Evolutionary conservation across 2,329 filamentous ascomycete species (phyloP).

Genomic region (Aspergillus awamori): DNA sequence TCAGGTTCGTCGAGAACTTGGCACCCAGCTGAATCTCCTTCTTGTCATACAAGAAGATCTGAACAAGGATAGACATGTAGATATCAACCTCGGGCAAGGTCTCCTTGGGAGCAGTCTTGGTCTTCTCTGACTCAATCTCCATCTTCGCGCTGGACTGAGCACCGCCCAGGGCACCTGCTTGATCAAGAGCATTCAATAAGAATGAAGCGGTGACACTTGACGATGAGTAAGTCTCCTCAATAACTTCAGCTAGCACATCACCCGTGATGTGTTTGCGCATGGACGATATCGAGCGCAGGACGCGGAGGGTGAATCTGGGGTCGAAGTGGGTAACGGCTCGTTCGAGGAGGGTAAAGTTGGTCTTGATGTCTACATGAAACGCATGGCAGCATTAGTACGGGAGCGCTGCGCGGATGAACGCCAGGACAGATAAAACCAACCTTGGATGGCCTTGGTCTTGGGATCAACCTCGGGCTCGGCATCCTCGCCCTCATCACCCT

Average conservation of each 20-base stretch:
- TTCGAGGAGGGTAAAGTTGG: conserved; percentile 88
- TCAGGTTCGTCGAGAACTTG: conserved; percentile 80
- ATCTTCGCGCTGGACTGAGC: conserved; percentile 65
- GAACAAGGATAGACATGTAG: conserved; percentile 81
- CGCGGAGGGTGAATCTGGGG: conserved; percentile 89
- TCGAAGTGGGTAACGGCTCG: conserved; percentile 92
- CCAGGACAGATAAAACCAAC: conserved; percentile 25
- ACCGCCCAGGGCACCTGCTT: conserved; percentile 66
- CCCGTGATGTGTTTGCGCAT: conserved; percentile 87
- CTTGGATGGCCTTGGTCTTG: conserved; percentile 54
- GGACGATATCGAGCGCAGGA: conserved; percentile 91
- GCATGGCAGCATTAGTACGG: conserved; percentile 13
- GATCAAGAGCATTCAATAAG: conserved; percentile 70
- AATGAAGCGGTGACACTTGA: conserved; percentile 69
- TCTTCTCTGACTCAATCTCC: conserved; percentile 74
- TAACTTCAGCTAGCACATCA: conserved; percentile 77
- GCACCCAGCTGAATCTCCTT: conserved; percentile 79
- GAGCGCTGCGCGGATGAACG: background rate
- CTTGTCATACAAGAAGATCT: conserved; percentile 86
- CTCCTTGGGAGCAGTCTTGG: conserved; percentile 67
- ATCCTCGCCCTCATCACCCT: conserved; percentile 52
- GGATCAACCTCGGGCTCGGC: conserved; percentile 50
- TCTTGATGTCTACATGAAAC: conserved; percentile 75
- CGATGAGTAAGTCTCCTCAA: conserved; percentile 76
- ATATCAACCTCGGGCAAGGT: conserved; percentile 83